Base-by-base conservation (phyloP, 2,329 filamentous ascomycete genomes). In the Neobulgaria alba region DNA sequence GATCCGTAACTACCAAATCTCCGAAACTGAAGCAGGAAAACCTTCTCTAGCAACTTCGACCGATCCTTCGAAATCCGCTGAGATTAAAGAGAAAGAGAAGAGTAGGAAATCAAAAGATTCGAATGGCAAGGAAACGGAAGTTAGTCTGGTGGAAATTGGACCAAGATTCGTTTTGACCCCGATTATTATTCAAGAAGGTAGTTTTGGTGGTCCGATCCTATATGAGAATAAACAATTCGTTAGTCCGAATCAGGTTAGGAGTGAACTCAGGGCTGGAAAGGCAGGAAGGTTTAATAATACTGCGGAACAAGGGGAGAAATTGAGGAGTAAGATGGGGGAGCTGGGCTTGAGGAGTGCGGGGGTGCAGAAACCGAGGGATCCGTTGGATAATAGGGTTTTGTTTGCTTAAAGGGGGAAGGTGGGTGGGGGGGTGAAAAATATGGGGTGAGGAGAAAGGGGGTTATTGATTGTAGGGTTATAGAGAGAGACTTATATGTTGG, bases 161-260 rank as follows among this genome's bases (percentile, higher is more conserved):
- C 92, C 92, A 0, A 77, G 92, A 33, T 90, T 95, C 53, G 88
- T 95, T 20, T 69, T 95, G 37, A 95, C 88, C 18, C 90, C 92
- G 1, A 95, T 95, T 51, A 80, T 96, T 42, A 95, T 96, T 52
- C 79, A 94, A 54, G 92, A 98, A 62, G 88, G 87, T 32, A 89
- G 85, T 46, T 96, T 98, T 55, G 90, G 90, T 39, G 92, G 92
- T 0, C 90, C 92, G 3, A 87, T 96, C 50, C 93, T 98, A 58
- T 98, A 94, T 67, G 87, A 96, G 71, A 96, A 96, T 69, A 92
- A 87, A 72, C 83, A 95, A 62, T 98, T 95, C 57, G 85, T 98
- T 39, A 92, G 84, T 52, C 92, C 92, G 8, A 98, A 98, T 75
- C 86, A 95, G 66, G 78, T 96, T 49, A 75, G 92, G 51, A 72